Evolutionary conservation across 768 basidiomycete genomes (phyloP).

Genomic region (Postia placenta): DNA sequence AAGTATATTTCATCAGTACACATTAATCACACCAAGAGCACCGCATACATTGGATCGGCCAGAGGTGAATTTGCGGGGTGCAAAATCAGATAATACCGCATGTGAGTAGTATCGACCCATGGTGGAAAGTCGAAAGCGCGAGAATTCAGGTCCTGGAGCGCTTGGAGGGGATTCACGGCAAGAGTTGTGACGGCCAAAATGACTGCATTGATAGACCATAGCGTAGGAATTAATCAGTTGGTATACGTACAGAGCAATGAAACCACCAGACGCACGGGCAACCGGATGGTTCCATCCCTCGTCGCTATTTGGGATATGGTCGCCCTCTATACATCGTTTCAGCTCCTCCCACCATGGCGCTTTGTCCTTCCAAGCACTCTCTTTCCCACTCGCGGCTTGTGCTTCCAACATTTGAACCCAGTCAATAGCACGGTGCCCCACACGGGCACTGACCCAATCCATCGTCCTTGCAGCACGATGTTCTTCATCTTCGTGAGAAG

Average conservation of each 20-base stretch:
- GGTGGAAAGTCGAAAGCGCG: conserved; percentile 61
- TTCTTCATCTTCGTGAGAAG: conserved; percentile 75
- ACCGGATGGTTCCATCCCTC: conserved; percentile 90
- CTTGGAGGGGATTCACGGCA: conserved; percentile 77
- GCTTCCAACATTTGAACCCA: conserved; percentile 70
- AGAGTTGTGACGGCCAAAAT: conserved; percentile 78
- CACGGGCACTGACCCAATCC: conserved; percentile 80
- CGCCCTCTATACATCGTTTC: conserved; percentile 68
- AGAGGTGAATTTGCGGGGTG: conserved; percentile 66
- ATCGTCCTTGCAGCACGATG: conserved; percentile 72
- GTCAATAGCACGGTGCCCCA: conserved; percentile 51
- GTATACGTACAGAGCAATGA: not conserved
- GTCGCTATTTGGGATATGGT: conserved; percentile 59
- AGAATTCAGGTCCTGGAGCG: conserved; percentile 69
- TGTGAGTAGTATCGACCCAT: conserved; percentile 72
- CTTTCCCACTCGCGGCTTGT: conserved; percentile 24
- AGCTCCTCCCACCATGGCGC: conserved; percentile 91
- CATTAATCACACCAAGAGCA: not conserved
- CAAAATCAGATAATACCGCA: conserved; percentile 73
- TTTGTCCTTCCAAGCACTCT: conserved; percentile 24
- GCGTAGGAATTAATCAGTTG: not conserved
- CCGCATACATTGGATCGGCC: conserved; percentile 72
- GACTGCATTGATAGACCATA: conserved; percentile 36
- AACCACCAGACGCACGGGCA: conserved; percentile 45
- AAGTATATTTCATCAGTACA: not conserved